These are phyloP conservation scores for Austroboletus festivus DNA, from an alignment of 768 basidiomycete genomes.

Conservation along the genomic window DNA sequence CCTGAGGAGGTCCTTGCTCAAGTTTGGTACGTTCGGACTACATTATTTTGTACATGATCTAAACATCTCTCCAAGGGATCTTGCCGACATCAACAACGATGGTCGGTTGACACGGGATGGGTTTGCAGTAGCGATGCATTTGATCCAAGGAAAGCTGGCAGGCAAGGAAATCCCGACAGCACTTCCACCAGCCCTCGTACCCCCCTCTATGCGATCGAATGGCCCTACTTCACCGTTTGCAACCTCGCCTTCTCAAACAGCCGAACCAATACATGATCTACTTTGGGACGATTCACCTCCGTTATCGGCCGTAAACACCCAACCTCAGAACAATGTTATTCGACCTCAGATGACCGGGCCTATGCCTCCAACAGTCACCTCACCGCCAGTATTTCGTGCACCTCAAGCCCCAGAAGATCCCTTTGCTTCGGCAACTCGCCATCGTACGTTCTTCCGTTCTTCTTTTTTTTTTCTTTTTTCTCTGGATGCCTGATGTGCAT, in stretches of 20 bases:
- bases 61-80: slow-evolving; percentile 61
- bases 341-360: slow-evolving; percentile 40
- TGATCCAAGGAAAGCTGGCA: slow-evolving; percentile 82
- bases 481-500: slow-evolving; percentile 5
- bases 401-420: slow-evolving; percentile 41
- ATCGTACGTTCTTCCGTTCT: slow-evolving; percentile 16
- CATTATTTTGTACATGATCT: background rate
- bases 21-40: slow-evolving; percentile 65
- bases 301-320: slow-evolving; percentile 37
- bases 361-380: slow-evolving; percentile 24
- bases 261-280: slow-evolving; percentile 43
- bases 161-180: slow-evolving; percentile 71
- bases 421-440: slow-evolving; percentile 39
- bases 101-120: slow-evolving; percentile 86
- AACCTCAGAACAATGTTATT: slow-evolving; percentile 23
- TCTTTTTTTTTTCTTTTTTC: background rate
- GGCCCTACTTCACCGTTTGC: slow-evolving; percentile 38
- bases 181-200: slow-evolving; percentile 75
- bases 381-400: slow-evolving; percentile 26
- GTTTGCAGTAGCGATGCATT: slow-evolving; percentile 92
- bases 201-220: slow-evolving; percentile 68
- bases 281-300: slow-evolving; percentile 55
- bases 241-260: slow-evolving; percentile 35
- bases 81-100: slow-evolving; percentile 85
- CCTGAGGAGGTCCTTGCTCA: slow-evolving; percentile 81